A percentile compares a stretch with the other conserved stretches of the same genome.
These are phyloP conservation scores for Berkeleyomyces rouxiae DNA, from an alignment of 2,329 filamentous ascomycete genomes.

Conservation along the genomic window DNA sequence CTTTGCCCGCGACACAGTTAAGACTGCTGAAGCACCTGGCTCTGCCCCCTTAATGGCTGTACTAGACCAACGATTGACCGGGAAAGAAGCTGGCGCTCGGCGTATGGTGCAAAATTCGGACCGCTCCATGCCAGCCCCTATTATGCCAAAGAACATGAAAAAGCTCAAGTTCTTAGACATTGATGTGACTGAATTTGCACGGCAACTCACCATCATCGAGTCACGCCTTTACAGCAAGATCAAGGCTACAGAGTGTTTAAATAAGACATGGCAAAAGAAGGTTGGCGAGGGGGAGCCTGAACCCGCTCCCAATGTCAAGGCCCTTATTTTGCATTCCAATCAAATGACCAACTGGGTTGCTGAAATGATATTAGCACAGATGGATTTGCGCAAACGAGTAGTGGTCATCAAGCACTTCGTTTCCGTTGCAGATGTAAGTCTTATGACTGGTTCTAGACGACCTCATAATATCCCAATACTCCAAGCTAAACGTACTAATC, in stretches of 20 bases:
- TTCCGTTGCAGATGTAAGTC: constrained; percentile 76
- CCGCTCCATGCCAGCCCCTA: constrained; percentile 67
- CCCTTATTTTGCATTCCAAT: constrained; percentile 91
- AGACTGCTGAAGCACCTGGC: constrained; percentile 82
- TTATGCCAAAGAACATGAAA: constrained; percentile 98
- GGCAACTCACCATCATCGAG: constrained; percentile 93
- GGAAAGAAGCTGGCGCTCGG: constrained; percentile 74
- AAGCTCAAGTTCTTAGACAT: constrained; percentile 98
- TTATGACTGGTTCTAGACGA: neutral
- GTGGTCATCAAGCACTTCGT: constrained; percentile 98
- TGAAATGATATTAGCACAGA: constrained; percentile 92
- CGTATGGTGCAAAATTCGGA: constrained; percentile 75
- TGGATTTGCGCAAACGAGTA: constrained; percentile 87
- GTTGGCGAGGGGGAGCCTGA: constrained; percentile 64
- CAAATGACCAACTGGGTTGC: constrained; percentile 99
- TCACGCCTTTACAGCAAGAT: constrained; percentile 90
- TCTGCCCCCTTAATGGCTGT: constrained; percentile 70
- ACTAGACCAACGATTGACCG: constrained; percentile 73
- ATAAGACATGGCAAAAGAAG: constrained; percentile 99
- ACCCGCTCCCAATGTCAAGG: constrained; percentile 85
- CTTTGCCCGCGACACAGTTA: constrained; percentile 83
- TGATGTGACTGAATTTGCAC: constrained; percentile 88
- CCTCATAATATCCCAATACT: neutral
- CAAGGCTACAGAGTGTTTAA: constrained; percentile 85
- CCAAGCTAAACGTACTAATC: constrained; percentile 16